Evolutionary conservation across 495 filamentous ascomycete species (phyloP).

Genomic region (Filosporella fistucella): DNA sequence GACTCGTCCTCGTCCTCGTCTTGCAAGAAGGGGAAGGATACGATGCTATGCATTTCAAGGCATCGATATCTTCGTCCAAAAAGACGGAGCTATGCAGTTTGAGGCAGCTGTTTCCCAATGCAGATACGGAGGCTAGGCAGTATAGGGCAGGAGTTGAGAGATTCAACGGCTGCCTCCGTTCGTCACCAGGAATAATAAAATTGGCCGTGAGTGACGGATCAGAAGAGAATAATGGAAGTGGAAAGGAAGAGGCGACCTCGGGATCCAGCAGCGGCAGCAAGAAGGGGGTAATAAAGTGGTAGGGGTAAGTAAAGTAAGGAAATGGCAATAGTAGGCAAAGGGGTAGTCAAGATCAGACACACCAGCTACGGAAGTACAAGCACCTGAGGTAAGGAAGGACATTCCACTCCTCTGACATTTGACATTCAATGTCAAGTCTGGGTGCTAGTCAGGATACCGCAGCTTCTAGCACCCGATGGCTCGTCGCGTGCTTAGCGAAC

Average conservation of each 20-base stretch:
- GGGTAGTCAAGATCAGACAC: no score
- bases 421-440: no score
- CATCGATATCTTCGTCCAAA: no score
- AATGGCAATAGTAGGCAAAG: no score
- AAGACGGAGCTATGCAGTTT: neutral
- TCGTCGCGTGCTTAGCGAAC: no score
- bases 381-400: no score
- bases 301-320: neutral
- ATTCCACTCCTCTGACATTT: no score
- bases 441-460: no score
- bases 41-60: neutral
- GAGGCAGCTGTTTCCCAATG: neutral
- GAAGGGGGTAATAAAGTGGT: neutral
- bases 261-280: neutral
- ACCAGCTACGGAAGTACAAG: no score
- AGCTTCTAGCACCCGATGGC: no score
- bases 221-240: neutral
- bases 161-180: no score
- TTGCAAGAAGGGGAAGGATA: neutral
- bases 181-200: neutral
- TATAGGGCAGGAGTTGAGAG: neutral
- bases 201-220: neutral
- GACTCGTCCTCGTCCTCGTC: neutral
- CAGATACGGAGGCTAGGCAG: neutral
- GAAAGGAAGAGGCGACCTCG: neutral